phyloP scores from a whole-genome alignment of 2,329 filamentous ascomycete species.

The Zasmidium citrigriseum region DNA sequence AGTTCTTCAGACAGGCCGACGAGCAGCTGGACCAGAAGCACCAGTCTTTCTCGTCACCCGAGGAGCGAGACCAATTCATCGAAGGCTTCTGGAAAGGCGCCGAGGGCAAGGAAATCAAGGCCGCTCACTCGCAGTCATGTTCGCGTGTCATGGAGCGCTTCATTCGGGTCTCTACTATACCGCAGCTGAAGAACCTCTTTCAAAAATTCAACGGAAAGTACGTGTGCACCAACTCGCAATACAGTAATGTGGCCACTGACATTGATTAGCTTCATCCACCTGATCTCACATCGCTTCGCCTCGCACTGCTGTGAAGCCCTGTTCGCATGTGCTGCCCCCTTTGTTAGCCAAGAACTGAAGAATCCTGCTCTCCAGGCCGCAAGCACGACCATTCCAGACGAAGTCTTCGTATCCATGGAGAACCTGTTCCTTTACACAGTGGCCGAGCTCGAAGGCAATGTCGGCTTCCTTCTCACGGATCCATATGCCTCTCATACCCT shows the following conservation, averaged over 20 bases:
- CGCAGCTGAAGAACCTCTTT: conserved; percentile 85
- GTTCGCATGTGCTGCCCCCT: conserved; percentile 78
- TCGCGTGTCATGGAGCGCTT: conserved; percentile 90
- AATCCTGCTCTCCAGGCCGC: conserved; percentile 42
- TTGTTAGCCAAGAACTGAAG: conserved; percentile 72
- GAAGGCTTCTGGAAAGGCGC: conserved; percentile 85
- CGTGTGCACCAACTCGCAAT: conserved; percentile 29
- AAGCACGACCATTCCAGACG: conserved; percentile 47
- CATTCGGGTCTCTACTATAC: conserved; percentile 75
- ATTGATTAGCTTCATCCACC: conserved; percentile 67
- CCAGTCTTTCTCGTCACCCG: conserved; percentile 78
- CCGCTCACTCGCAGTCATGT: conserved; percentile 93
- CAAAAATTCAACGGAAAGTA: conserved; percentile 78
- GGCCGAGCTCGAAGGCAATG: conserved; percentile 82
- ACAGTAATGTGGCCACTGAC: not conserved
- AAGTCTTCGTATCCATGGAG: conserved; percentile 70
- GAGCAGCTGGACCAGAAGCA: conserved; percentile 72
- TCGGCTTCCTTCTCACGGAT: conserved; percentile 83
- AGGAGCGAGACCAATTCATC: conserved; percentile 60
- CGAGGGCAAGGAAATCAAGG: conserved; percentile 88
- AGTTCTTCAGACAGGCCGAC: conserved; percentile 90
- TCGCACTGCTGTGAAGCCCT: conserved; percentile 96
- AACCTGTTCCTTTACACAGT: conserved; percentile 79
- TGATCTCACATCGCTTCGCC: conserved; percentile 93
- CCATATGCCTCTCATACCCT: conserved; percentile 88